Conservation (phyloP, 1,284 basidiomycete species). For the Naganishia sp. region DNA sequence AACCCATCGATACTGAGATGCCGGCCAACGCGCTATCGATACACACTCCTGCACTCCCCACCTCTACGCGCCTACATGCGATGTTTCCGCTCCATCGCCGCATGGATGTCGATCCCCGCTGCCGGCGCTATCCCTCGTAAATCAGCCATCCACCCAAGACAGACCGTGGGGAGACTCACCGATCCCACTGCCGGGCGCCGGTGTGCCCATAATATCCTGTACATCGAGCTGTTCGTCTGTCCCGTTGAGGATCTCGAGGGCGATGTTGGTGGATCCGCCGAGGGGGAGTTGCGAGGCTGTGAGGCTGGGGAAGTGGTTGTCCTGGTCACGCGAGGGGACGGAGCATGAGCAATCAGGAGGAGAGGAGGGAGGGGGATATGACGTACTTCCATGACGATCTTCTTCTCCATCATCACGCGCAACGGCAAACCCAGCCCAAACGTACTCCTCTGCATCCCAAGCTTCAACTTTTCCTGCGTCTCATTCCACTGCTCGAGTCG, state of each 20-base stretch:
- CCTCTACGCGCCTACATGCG: constrained; percentile 52
- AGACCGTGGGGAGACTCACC: constrained; percentile 19
- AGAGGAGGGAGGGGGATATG: constrained; percentile 28
- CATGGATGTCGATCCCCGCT: constrained; percentile 60
- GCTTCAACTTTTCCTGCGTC: constrained; percentile 82
- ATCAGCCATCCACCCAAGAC: not conserved
- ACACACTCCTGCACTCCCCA: no score
- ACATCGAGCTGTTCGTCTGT: constrained; percentile 78
- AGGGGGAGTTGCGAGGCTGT: constrained; percentile 47
- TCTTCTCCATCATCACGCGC: constrained; percentile 88
- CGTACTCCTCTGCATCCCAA: constrained; percentile 79
- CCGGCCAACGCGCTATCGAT: no score
- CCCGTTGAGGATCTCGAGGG: constrained; percentile 87
- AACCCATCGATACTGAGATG: not conserved
- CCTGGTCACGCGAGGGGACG: constrained; percentile 4
- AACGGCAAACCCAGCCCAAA: constrained; percentile 87
- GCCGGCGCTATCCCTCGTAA: constrained; percentile 36
- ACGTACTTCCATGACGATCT: constrained; percentile 74
- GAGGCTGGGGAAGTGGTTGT: constrained; percentile 36
- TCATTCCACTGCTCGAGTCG: constrained; percentile 76
- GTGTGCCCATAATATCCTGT: constrained; percentile 64
- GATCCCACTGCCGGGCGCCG: constrained; percentile 6
- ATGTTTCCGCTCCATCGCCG: constrained; percentile 71
- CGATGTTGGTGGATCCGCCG: constrained; percentile 64
- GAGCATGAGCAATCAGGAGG: not conserved